Conservation (phyloP, 2,329 filamentous ascomycete species). For the Trichoderma endophyticum region DNA sequence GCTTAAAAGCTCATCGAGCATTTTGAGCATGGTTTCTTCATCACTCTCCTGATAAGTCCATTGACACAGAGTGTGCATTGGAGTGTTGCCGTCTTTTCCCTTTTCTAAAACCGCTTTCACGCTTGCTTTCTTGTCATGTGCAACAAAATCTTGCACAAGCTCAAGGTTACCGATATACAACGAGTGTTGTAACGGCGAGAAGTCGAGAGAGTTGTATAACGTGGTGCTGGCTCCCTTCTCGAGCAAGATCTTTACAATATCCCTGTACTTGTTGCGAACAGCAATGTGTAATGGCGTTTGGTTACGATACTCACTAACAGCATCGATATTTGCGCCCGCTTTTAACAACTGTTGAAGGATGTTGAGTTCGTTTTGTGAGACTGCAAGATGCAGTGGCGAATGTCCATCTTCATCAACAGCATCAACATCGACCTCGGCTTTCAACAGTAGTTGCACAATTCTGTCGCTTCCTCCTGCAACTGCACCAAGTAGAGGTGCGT, state of each 20-base stretch:
- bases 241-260: not conserved
- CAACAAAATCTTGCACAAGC: not conserved
- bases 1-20: not conserved
- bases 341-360: not conserved
- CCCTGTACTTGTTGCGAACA: not conserved
- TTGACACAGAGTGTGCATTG: not conserved
- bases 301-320: not conserved
- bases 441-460: not conserved
- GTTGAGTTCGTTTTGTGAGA: not conserved
- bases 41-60: accelerated
- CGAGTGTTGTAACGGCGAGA: not conserved
- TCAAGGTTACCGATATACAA: not conserved
- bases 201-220: not conserved
- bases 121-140: not conserved
- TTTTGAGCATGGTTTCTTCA: not conserved
- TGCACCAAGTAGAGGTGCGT: not conserved
- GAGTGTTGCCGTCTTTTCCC: not conserved
- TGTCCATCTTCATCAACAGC: not conserved
- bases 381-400: not conserved
- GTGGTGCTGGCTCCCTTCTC: not conserved
- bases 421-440: not conserved
- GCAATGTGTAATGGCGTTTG: not conserved
- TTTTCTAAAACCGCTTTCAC: not conserved
- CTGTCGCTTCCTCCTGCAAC: not conserved
- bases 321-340: not conserved